Conservation (phyloP, 2,329 filamentous ascomycete genomes). For the Thelonectria blattea region DNA sequence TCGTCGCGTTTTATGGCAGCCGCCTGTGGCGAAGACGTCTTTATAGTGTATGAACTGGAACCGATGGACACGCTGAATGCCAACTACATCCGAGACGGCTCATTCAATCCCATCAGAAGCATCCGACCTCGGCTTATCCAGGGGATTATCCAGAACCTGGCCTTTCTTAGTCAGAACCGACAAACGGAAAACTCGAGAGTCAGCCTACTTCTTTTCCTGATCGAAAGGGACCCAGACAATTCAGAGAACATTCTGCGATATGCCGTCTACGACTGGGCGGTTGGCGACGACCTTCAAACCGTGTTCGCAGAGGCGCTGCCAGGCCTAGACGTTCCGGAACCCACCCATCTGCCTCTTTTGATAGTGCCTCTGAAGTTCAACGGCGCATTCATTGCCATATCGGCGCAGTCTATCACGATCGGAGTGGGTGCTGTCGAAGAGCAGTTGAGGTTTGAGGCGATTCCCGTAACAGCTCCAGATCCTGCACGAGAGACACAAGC, state of each 20-base stretch:
- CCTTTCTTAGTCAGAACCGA: slow-evolving; percentile 77
- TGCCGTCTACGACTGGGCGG: slow-evolving; percentile 66
- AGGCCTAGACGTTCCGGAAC: slow-evolving; percentile 55
- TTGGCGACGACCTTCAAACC: slow-evolving; percentile 53
- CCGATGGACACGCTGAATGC: slow-evolving; percentile 56
- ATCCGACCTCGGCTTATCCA: slow-evolving; percentile 56
- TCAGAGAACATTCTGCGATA: slow-evolving; percentile 49
- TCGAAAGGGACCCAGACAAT: slow-evolving; percentile 50
- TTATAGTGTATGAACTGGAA: slow-evolving; percentile 75
- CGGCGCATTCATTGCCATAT: slow-evolving; percentile 74
- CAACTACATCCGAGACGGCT: slow-evolving; percentile 53
- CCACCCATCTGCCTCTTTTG: slow-evolving; percentile 67
- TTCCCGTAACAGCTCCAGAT: slow-evolving; percentile 49
- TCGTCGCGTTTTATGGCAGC: slow-evolving; percentile 72
- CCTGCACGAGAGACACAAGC: slow-evolving; percentile 57
- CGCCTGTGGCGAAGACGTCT: slow-evolving; percentile 71
- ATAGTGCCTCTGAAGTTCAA: slow-evolving; percentile 74
- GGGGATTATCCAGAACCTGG: slow-evolving; percentile 83
- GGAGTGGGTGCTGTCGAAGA: slow-evolving; percentile 61
- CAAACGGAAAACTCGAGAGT: slow-evolving; percentile 69
- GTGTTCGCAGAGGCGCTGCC: slow-evolving; percentile 54
- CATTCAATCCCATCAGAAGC: slow-evolving; percentile 64
- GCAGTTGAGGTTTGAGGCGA: slow-evolving; percentile 53
- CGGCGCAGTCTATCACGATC: slow-evolving; percentile 62
- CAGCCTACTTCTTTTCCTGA: slow-evolving; percentile 71